A percentile compares a stretch with the other conserved stretches of the same genome.
These are phyloP conservation scores for Schizophyllum commune DNA, from an alignment of 1,284 basidiomycete species.

Conservation along the genomic window DNA sequence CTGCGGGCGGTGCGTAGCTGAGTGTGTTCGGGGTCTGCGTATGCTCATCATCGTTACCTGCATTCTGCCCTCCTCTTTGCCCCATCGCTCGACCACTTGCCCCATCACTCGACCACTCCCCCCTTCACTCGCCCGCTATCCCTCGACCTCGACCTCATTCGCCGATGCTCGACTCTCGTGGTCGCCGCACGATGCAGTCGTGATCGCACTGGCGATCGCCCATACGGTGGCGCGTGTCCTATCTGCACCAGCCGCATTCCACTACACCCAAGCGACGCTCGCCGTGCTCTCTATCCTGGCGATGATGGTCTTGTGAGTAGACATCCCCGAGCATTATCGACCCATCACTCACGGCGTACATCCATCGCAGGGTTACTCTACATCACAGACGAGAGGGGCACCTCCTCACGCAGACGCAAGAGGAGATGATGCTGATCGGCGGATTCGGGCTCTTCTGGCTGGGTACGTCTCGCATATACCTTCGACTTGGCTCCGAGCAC, in stretches of 20 bases:
- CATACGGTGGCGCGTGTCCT: slow-evolving; percentile 30
- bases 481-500: slow-evolving; percentile 3
- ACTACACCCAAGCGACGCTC: slow-evolving; percentile 65
- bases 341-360: slow-evolving; percentile 4
- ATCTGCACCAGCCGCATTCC: slow-evolving; percentile 36
- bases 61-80: not conserved
- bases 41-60: not conserved
- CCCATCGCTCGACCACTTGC: no score
- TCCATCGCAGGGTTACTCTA: slow-evolving; percentile 42
- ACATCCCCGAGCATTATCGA: not conserved
- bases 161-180: not conserved
- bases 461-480: slow-evolving; percentile 31
- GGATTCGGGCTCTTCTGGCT: slow-evolving; percentile 68
- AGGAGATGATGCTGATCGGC: slow-evolving; percentile 61
- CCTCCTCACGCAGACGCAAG: slow-evolving; percentile 57
- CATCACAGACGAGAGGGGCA: slow-evolving; percentile 54
- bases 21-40: not conserved
- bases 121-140: no score
- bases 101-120: no score
- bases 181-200: slow-evolving; percentile 18
- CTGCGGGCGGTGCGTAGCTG: slow-evolving; percentile 22
- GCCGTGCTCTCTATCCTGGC: slow-evolving; percentile 56
- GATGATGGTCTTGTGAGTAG: slow-evolving; percentile 55
- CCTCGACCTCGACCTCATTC: no score
- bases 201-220: slow-evolving; percentile 25